Evolutionary conservation across 1,284 basidiomycete genomes (phyloP), one percentile per base, ranked within the genome.

Genomic region (Cryptococcus hybrid): DNA sequence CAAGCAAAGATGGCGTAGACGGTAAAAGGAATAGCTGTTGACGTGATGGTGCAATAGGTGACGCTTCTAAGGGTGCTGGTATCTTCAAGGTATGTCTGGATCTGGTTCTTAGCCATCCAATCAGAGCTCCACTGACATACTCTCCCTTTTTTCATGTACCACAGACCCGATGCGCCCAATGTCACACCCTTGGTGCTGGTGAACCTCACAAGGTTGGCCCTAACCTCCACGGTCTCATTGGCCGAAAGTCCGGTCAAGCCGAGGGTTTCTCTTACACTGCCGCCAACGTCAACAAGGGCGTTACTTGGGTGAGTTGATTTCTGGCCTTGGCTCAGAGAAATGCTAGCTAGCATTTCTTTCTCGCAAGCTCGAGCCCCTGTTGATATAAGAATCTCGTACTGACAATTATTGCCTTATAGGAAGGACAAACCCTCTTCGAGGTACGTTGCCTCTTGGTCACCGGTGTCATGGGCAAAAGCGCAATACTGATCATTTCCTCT

Each of bases 201-300:
- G 94, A 88, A 60, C 65, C 75, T 59, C 66, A 78, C 73, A 74
- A 80, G 82, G 92, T 95, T 64, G 92, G 92, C 62, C 94, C 94
- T 61, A 96, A 96, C 84, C 85, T 98, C 48, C 87, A 94, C 78
- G 94, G 94, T 87, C 71, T 79, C 84, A 83, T 68, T 71, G 95
- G 95, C 63, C 91, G 94, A 69, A 88, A 94, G 80, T 88, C 90
- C 46, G 95, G 96, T 59, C 86, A 90, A 72, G 90, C 83, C 46
- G 86, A 88, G 37, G 88, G 88, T 60, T 99, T 84, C 86, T 87
- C 87, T 11, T 98, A 96, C 84, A 95, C 94, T 55, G 86, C 90
- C 60, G 95, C 95, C 74, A 99, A 99, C 82, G 82, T 95, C 63
- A 96, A 91, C 85, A 97, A 96, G 84, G 93, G 88, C 59, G 83